Evolutionary conservation across 805 yeast species (phyloP).

Genomic region (Wickerhamiella hasegawae): DNA sequence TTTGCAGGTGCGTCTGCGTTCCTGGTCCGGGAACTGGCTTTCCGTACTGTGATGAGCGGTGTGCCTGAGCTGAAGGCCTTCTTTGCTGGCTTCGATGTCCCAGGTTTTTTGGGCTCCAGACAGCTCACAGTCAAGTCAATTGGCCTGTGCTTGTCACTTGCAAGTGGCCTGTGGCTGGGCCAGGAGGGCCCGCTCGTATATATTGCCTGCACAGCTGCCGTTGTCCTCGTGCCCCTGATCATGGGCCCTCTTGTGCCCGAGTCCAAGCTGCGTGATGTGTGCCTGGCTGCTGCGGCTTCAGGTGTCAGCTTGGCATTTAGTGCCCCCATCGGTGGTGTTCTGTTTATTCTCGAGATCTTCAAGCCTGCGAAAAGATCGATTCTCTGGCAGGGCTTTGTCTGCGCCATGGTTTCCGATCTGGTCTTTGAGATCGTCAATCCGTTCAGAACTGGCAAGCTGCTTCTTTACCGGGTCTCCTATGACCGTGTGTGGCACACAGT

Average conservation of each 20-base stretch:
- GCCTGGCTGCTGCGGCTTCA: conserved; percentile 64
- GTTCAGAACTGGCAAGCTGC: conserved; percentile 33
- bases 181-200: conserved; percentile 81
- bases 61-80: conserved; percentile 59
- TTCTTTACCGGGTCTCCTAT: conserved; percentile 51
- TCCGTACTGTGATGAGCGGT: conserved; percentile 39
- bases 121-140: conserved; percentile 39
- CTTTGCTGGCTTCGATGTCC: conserved; percentile 46
- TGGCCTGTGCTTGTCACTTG: conserved; percentile 48
- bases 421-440: conserved; percentile 38
- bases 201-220: conserved; percentile 32
- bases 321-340: conserved; percentile 57
- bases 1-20: conserved; percentile 27
- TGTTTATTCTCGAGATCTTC: conserved; percentile 47
- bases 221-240: conserved; percentile 27
- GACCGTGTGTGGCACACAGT: conserved; percentile 56
- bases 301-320: conserved; percentile 69
- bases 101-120: conserved; percentile 33
- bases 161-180: conserved; percentile 72
- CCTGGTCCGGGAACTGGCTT: conserved; percentile 20
- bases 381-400: conserved; percentile 74
- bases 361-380: conserved; percentile 32
- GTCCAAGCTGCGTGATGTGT: conserved; percentile 37
- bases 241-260: conserved; percentile 6
- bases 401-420: conserved; percentile 58